A percentile compares a stretch with the other conserved stretches of the same genome.
Conservation (phyloP, 257 asterid species). For the Thymus quinquecostatus region DNA sequence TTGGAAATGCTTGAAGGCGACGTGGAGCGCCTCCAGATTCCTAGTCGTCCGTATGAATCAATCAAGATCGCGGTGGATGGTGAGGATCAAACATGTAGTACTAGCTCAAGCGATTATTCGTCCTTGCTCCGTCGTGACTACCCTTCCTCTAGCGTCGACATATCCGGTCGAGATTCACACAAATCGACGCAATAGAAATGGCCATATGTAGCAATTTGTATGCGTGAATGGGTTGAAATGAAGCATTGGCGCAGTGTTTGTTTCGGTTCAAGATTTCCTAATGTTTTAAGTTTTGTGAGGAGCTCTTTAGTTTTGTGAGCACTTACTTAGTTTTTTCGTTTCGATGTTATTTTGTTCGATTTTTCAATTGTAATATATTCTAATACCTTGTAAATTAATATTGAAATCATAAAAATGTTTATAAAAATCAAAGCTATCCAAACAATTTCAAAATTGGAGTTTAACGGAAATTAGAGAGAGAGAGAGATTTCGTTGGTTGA, state of each 20-base stretch:
- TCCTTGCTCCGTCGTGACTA: neutral
- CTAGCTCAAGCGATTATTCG: neutral
- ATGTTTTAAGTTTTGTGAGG: neutral
- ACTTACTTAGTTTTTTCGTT: neutral
- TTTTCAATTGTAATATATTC: no score
- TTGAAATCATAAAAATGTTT: no score
- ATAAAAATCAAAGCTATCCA: no score
- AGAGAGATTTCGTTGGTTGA: neutral
- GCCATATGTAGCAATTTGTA: neutral
- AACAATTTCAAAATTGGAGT: no score
- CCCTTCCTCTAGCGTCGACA: neutral
- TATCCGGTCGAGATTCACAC: neutral
- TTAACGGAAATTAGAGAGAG: neutral
- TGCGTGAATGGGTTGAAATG: neutral
- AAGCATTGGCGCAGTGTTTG: neutral
- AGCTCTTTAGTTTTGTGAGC: no score
- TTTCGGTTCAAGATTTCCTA: neutral
- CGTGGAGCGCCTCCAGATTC: neutral
- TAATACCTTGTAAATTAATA: no score
- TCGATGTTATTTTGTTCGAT: no score
- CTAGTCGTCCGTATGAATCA: neutral
- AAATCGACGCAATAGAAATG: neutral
- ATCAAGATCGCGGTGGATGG: neutral
- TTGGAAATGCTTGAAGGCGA: constrained; percentile 19
- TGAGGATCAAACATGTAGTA: neutral